Percentiles rank a stretch among this genome's conserved stretches.
Conservation (phyloP, 495 filamentous ascomycete species). For the Xylona heveae region DNA sequence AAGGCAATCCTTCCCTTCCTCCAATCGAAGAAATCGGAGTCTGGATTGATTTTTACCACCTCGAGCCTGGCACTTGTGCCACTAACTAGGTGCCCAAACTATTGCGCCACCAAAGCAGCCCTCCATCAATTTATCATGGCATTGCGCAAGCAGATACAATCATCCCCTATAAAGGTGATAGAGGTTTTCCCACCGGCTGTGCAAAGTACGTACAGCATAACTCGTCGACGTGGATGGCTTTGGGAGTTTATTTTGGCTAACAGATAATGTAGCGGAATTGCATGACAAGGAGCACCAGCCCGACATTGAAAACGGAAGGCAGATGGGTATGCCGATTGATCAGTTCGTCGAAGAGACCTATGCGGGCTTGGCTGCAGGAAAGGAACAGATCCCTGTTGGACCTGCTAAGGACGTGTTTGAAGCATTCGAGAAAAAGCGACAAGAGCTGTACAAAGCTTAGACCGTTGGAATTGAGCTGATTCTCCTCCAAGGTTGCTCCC, state of each 20-base stretch:
- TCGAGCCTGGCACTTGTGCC: conserved; percentile 34
- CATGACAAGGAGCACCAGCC: conserved; percentile 19
- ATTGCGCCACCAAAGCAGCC: conserved; percentile 37
- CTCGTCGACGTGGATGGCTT: too few relatives aligned
- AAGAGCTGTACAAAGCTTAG: too few relatives aligned
- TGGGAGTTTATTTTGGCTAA: too few relatives aligned
- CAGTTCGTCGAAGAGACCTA: conserved; percentile 36
- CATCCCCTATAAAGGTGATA: conserved; percentile 30
- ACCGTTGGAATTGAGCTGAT: too few relatives aligned
- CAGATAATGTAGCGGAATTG: conserved; percentile 19
- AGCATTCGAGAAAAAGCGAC: background rate
- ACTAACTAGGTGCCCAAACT: conserved; percentile 25
- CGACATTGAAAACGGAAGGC: conserved; percentile 16
- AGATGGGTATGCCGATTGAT: conserved; percentile 36
- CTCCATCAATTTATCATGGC: conserved; percentile 31
- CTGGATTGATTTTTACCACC: conserved; percentile 25
- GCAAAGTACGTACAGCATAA: conserved; percentile 26
- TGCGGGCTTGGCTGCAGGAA: conserved; percentile 23
- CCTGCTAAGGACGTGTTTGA: background rate
- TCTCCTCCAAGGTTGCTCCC: too few relatives aligned
- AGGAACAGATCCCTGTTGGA: conserved; percentile 22
- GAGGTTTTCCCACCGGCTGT: conserved; percentile 48
- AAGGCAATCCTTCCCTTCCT: conserved; percentile 44
- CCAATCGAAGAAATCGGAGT: conserved; percentile 20
- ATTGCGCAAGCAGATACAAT: conserved; percentile 34